These are phyloP conservation scores for Malassezia vespertilionis DNA, from an alignment of 1,284 basidiomycete species.

Conservation along the genomic window DNA sequence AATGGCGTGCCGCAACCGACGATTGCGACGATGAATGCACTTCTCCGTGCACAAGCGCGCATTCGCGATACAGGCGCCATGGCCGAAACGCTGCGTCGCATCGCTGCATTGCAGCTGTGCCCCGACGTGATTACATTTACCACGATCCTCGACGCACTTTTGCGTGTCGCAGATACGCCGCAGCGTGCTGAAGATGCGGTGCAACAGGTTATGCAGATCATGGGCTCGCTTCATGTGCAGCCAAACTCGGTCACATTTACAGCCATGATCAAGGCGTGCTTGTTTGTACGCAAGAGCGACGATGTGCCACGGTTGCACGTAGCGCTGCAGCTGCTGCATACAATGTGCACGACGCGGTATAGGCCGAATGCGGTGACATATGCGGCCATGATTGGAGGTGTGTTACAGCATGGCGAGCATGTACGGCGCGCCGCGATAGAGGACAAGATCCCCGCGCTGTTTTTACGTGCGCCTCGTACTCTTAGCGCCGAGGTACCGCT, in stretches of 20 bases:
- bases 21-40: constrained; percentile 33
- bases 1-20: constrained; percentile 24
- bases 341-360: constrained; percentile 28
- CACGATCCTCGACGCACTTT: constrained; percentile 32
- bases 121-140: constrained; percentile 40
- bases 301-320: constrained; percentile 20
- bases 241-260: constrained; percentile 34
- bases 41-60: constrained; percentile 28
- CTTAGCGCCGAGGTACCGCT: neutral
- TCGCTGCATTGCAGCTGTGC: constrained; percentile 16
- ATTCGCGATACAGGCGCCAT: constrained; percentile 20
- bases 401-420: constrained; percentile 9
- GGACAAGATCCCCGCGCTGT: constrained; percentile 10
- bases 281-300: constrained; percentile 6
- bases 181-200: constrained; percentile 16
- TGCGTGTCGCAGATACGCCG: constrained; percentile 23
- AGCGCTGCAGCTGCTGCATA: constrained; percentile 29
- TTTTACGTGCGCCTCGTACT: neutral
- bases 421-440: constrained; percentile 14
- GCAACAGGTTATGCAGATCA: constrained; percentile 24
- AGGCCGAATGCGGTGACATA: constrained; percentile 31
- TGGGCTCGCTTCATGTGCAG: constrained; percentile 25
- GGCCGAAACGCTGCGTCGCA: constrained; percentile 20
- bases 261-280: constrained; percentile 37
- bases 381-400: constrained; percentile 23